These are phyloP conservation scores for Clarkia xantiana DNA, from an alignment of 345 rosid species.

Conservation along the genomic window DNA sequence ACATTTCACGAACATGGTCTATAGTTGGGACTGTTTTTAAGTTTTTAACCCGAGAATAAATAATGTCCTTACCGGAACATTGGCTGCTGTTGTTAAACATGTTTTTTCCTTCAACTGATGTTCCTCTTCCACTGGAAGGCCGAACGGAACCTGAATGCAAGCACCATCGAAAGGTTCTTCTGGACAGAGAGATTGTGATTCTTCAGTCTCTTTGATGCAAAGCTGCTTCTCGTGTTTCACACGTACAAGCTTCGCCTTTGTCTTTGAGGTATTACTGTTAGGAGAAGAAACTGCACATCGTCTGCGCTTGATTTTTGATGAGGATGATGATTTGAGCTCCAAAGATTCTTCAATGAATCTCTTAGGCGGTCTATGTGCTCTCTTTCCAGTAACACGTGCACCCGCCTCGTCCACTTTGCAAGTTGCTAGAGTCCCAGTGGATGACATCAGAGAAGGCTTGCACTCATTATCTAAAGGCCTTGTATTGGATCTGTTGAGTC, in stretches of 20 bases:
- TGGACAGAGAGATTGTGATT: slow-evolving; percentile 3
- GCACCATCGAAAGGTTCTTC: slow-evolving; percentile 11
- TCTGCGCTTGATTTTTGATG: slow-evolving; percentile 5
- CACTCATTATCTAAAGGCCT: too few species aligned
- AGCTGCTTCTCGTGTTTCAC: slow-evolving; percentile 5
- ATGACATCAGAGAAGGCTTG: slow-evolving; percentile 3
- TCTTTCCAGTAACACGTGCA: slow-evolving; percentile 9
- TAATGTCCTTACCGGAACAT: neutral
- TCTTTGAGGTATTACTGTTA: neutral
- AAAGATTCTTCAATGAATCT: slow-evolving; percentile 15
- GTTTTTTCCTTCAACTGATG: slow-evolving; percentile 4
- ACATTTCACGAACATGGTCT: too few species aligned
- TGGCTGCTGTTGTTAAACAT: neutral
- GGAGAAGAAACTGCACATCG: neutral
- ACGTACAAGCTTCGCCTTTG: slow-evolving; percentile 6
- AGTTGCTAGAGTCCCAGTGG: slow-evolving; percentile 7
- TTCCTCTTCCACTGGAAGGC: slow-evolving; percentile 14
- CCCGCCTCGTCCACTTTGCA: slow-evolving; percentile 7
- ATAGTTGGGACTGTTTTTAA: too few species aligned
- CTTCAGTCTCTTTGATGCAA: slow-evolving; percentile 5
- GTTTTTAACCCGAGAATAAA: too few species aligned
- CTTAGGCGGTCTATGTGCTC: slow-evolving; percentile 12
- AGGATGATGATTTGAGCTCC: slow-evolving; percentile 6
- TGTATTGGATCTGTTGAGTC: slow-evolving; percentile 1
- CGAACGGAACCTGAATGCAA: slow-evolving; percentile 18